Conservation (phyloP, 768 basidiomycete species). For the Suillus occidentalis region DNA sequence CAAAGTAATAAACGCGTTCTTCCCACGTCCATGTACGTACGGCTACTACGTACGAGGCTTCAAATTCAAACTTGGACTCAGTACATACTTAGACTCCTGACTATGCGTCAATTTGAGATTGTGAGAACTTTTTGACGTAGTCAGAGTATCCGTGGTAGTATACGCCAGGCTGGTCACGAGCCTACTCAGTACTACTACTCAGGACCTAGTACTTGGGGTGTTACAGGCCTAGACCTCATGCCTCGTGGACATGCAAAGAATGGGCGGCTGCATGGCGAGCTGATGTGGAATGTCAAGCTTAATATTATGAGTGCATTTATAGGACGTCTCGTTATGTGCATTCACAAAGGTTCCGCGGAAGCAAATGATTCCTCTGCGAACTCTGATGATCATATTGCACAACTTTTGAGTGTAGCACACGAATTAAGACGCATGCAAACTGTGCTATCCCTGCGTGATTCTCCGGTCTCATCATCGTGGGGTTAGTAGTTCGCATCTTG, state of each 20-base stretch:
- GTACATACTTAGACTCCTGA: no score
- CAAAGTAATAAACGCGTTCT: conserved; percentile 2
- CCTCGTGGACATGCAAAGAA: neutral
- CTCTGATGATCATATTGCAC: neutral
- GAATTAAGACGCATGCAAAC: neutral
- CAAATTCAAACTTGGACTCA: neutral
- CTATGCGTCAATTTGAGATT: no score
- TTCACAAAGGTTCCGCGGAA: neutral
- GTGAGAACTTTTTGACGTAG: no score
- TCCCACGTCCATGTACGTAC: neutral
- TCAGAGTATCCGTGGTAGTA: no score
- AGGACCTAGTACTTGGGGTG: neutral
- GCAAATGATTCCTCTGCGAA: neutral
- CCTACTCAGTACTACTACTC: no score
- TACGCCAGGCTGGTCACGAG: no score
- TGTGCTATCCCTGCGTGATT: neutral
- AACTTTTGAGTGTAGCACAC: neutral
- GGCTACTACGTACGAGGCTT: no score
- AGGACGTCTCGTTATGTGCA: neutral
- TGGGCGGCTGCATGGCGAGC: neutral
- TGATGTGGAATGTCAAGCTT: neutral
- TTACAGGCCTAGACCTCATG: neutral
- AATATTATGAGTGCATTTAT: neutral
- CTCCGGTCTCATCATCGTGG: neutral
- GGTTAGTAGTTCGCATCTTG: neutral